phyloP scores from a whole-genome alignment of 225 moss, liverwort and hornwort genomes.

The Pseudisothecium myosuroides region DNA sequence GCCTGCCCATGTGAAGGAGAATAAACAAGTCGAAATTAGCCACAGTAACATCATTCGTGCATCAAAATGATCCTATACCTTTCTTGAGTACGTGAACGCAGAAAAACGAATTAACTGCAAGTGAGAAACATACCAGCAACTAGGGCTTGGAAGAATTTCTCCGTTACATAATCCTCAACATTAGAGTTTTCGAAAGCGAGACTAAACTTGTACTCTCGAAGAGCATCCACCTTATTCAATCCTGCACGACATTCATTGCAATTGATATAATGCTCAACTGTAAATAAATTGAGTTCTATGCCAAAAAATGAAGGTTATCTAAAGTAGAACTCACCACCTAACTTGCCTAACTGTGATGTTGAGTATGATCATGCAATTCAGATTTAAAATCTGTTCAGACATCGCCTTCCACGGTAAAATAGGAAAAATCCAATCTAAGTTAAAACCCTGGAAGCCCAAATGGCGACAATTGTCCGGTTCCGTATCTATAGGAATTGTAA shows the following conservation, averaged over 20 bases:
- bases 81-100: background rate
- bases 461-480: background rate
- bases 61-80: background rate
- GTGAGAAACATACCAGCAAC: conserved; percentile 43
- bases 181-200: conserved; percentile 98
- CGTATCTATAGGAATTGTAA: background rate
- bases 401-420: background rate
- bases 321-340: background rate
- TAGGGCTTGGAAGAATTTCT: conserved; percentile 92
- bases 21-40: background rate
- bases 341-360: background rate
- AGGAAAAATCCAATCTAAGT: background rate
- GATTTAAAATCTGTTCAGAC: background rate
- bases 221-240: conserved; percentile 62
- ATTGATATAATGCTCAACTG: background rate
- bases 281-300: background rate
- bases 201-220: conserved; percentile 81
- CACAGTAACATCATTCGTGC: background rate
- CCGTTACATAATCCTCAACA: conserved; percentile 92
- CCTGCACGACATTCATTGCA: conserved; percentile 11
- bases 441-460: background rate
- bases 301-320: background rate
- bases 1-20: conserved; percentile 23
- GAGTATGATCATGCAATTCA: background rate
- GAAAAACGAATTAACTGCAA: background rate